Conservation (phyloP, 805 yeast genomes). For the Hanseniaspora occidentalis region DNA sequence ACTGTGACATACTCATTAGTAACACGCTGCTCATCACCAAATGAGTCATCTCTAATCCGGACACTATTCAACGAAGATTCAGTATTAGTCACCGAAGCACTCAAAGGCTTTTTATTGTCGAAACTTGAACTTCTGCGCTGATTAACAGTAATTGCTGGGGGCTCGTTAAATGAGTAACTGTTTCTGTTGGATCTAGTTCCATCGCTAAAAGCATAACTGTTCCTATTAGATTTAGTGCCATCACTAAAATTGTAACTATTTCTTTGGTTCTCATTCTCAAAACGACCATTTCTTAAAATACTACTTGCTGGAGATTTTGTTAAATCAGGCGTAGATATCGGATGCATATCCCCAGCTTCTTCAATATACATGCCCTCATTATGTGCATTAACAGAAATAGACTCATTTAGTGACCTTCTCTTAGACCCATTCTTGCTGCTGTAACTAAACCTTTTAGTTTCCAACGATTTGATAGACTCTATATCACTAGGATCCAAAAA, state of each 20-base stretch:
- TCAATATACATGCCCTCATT: slow-evolving; percentile 40
- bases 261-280: slow-evolving; percentile 10
- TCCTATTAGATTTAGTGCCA: slow-evolving; percentile 5
- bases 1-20: background rate
- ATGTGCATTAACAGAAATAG: slow-evolving; percentile 27
- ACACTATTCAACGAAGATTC: no score
- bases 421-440: slow-evolving; percentile 11
- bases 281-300: slow-evolving; percentile 24
- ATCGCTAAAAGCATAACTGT: slow-evolving; percentile 5
- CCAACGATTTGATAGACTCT: slow-evolving; percentile 60
- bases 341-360: slow-evolving; percentile 16
- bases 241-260: slow-evolving; percentile 5
- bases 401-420: slow-evolving; percentile 16
- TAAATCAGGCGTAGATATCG: slow-evolving; percentile 25
- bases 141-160: no score
- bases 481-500: slow-evolving; percentile 55
- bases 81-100: no score
- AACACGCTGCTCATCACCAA: background rate
- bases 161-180: no score
- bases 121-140: no score
- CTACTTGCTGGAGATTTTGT: slow-evolving; percentile 27
- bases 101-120: no score
- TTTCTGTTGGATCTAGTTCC: slow-evolving; percentile 6
- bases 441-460: slow-evolving; percentile 46
- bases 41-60: no score